These are phyloP conservation scores for Termitomyces sp. DNA, from an alignment of 768 basidiomycete genomes.

Conservation along the genomic window DNA sequence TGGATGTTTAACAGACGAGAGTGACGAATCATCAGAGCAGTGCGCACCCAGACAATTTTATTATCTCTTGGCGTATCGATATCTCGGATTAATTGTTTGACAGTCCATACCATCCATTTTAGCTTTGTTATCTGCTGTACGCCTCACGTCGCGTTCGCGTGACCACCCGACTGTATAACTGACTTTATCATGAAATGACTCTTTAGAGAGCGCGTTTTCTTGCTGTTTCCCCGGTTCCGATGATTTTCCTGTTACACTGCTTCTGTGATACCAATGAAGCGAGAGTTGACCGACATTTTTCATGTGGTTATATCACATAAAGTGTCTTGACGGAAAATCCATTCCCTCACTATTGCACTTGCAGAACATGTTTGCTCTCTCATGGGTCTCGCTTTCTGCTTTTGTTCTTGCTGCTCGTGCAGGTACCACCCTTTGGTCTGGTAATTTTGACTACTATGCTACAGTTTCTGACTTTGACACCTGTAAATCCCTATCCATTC, in stretches of 20 bases:
- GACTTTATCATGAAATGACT: constrained; percentile 7
- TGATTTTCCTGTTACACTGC: constrained; percentile 26
- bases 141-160: constrained; percentile 16
- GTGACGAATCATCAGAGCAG: constrained; percentile 15
- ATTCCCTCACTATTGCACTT: neutral
- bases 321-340: neutral
- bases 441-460: constrained; percentile 44
- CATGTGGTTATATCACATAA: constrained; percentile 13
- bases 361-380: constrained; percentile 20
- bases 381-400: constrained; percentile 27
- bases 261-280: constrained; percentile 18
- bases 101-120: constrained; percentile 16
- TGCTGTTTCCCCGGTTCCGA: constrained; percentile 29
- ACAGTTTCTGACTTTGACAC: constrained; percentile 46
- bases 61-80: constrained; percentile 25
- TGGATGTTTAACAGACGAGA: constrained; percentile 55
- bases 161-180: constrained; percentile 15
- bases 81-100: constrained; percentile 33
- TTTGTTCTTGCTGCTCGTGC: constrained; percentile 31
- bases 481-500: constrained; percentile 27
- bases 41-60: constrained; percentile 19
- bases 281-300: constrained; percentile 28
- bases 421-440: constrained; percentile 50
- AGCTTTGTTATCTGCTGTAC: constrained; percentile 16
- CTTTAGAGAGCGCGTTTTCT: constrained; percentile 3